A percentile compares a stretch with the other conserved stretches of the same genome.
phyloP scores from a whole-genome alignment of 805 yeast genomes.

The Yarrowia sp. region DNA sequence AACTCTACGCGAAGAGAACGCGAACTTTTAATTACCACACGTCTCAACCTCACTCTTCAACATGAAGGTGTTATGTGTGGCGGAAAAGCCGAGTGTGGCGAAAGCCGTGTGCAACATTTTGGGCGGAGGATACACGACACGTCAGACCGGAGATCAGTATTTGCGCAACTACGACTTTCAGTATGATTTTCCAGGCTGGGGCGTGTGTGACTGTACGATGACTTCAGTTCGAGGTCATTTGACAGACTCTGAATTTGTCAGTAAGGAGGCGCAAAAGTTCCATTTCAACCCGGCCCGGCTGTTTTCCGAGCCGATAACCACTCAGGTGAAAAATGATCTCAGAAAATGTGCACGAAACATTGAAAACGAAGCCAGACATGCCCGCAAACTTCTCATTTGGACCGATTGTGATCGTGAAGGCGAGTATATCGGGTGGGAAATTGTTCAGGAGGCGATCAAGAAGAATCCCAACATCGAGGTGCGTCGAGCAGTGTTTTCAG shows the following conservation, averaged over 20 bases:
- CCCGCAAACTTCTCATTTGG: conserved; percentile 82
- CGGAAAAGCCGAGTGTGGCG: conserved; percentile 95
- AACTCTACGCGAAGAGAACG: background rate
- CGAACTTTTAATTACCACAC: background rate
- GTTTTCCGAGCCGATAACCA: conserved; percentile 64
- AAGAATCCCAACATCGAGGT: conserved; percentile 50
- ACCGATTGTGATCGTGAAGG: conserved; percentile 99
- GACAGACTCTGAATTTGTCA: conserved; percentile 56
- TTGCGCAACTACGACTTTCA: conserved; percentile 76
- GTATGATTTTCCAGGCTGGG: conserved; percentile 60
- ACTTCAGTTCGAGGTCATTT: conserved; percentile 92
- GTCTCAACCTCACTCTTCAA: too few species aligned
- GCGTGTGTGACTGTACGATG: conserved; percentile 77
- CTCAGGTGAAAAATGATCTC: conserved; percentile 43
- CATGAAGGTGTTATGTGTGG: conserved; percentile 86
- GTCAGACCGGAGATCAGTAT: conserved; percentile 55
- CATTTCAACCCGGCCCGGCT: conserved; percentile 59
- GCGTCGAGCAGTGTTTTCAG: conserved; percentile 82
- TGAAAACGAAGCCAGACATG: conserved; percentile 54
- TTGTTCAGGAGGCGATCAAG: conserved; percentile 62
- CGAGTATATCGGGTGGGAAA: conserved; percentile 85
- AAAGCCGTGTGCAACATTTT: conserved; percentile 72
- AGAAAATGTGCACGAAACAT: conserved; percentile 62
- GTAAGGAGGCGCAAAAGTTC: conserved; percentile 16
- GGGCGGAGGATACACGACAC: conserved; percentile 56